A percentile compares a stretch with the other conserved stretches of the same genome.
Evolutionary conservation across 2,329 filamentous ascomycete genomes (phyloP).

Genomic region (Dendryphion nanum): DNA sequence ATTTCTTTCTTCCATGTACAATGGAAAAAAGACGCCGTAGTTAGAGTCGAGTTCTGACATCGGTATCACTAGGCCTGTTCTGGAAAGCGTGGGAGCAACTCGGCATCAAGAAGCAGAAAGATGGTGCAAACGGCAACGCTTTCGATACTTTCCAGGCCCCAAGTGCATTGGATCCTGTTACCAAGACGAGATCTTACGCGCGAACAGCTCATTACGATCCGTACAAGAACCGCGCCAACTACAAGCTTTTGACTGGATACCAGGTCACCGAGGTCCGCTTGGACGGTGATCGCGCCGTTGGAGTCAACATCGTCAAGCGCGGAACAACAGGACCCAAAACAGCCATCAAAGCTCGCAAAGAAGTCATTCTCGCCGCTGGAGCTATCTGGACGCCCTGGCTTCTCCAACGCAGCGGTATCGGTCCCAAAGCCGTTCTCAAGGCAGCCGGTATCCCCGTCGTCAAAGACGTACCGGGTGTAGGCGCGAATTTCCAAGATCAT

Average conservation of each 20-base stretch:
- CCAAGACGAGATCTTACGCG: conserved; percentile 16
- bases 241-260: conserved; percentile 4
- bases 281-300: conserved; percentile 1
- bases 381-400: conserved; percentile 57
- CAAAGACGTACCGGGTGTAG: conserved; percentile 11
- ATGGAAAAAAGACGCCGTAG: no score
- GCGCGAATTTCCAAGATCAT: conserved; percentile 16
- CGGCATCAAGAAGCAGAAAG: conserved; percentile 1
- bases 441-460: conserved; percentile 4
- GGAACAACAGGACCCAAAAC: neutral
- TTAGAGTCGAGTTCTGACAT: no score
- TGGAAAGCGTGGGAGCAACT: neutral
- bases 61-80: no score
- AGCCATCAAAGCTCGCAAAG: conserved; percentile 21
- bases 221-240: conserved; percentile 3
- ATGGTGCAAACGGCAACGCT: conserved; percentile 14
- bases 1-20: no score
- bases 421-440: conserved; percentile 7
- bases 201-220: conserved; percentile 6
- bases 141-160: conserved; percentile 26
- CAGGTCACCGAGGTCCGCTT: conserved; percentile 4
- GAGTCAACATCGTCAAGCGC: conserved; percentile 4
- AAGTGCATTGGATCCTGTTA: conserved; percentile 14
- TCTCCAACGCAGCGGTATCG: conserved; percentile 28
- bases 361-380: conserved; percentile 58